These are phyloP conservation scores for Corylus heterophylla DNA, from an alignment of 306 rosid species.

Conservation along the genomic window DNA sequence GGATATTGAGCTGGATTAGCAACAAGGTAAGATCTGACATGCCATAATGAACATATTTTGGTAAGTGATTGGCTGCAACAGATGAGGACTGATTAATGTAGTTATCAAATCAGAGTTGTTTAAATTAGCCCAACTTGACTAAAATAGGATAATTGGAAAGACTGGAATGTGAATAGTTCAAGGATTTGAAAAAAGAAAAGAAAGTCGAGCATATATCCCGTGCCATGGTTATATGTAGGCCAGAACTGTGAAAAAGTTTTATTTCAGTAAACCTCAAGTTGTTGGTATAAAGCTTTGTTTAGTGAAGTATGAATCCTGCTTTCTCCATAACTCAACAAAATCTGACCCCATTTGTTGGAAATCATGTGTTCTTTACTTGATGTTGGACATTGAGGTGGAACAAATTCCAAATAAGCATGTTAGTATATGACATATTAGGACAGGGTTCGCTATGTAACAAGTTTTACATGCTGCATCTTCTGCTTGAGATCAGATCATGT, in stretches of 20 bases:
- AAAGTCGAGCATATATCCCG: not conserved
- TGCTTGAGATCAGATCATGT: not conserved
- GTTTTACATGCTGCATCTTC: not conserved
- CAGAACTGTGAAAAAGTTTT: not conserved
- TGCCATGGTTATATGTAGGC: not conserved
- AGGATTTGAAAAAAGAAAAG: not conserved
- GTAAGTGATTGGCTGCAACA: too few relatives aligned
- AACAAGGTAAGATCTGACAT: too few relatives aligned
- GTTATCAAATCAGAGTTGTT: not conserved
- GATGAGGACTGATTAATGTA: not conserved
- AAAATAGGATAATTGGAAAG: not conserved
- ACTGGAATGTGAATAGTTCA: not conserved
- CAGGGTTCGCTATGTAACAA: not conserved
- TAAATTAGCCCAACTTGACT: not conserved
- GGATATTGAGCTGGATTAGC: too few relatives aligned
- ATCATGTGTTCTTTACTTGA: not conserved
- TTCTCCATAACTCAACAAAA: not conserved
- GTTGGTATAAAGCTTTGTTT: not conserved
- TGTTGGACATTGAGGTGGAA: not conserved
- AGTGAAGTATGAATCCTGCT: not conserved
- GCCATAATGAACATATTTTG: too few relatives aligned
- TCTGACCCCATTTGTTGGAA: not conserved
- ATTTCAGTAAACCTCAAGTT: not conserved
- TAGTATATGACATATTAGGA: not conserved
- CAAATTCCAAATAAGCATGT: not conserved